Conservation (phyloP, 257 asterid genomes). For the Mitragyna speciosa region DNA sequence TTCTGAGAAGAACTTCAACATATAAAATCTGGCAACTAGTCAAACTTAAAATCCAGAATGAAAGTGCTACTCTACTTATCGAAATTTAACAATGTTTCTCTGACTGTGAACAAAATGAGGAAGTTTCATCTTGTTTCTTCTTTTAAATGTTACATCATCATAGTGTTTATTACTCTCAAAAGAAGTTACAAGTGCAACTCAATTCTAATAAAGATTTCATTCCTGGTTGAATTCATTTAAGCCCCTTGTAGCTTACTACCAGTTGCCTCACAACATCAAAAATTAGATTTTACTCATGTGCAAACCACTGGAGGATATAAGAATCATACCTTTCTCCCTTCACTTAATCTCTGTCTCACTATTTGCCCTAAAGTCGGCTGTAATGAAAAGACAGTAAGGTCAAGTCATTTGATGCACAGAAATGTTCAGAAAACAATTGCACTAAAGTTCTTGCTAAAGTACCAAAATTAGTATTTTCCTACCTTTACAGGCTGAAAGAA, state of each 20-base stretch:
- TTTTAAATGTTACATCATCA: not conserved
- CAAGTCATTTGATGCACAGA: not conserved
- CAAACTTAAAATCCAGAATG: not conserved
- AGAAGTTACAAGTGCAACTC: not conserved
- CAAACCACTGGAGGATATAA: not conserved
- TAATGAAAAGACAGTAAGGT: conserved; percentile 1
- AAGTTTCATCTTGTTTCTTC: not conserved
- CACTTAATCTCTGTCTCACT: conserved; percentile 77
- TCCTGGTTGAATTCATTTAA: not conserved
- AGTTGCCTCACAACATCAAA: not conserved
- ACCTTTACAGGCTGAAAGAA: conserved; percentile 84
- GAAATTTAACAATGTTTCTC: not conserved
- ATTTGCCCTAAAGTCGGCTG: conserved; percentile 88
- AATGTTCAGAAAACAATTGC: not conserved
- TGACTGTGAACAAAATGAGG: not conserved
- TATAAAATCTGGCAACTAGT: not conserved
- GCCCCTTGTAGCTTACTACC: not conserved
- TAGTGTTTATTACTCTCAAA: not conserved
- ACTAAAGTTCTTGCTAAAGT: not conserved
- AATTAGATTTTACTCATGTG: not conserved
- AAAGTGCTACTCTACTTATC: not conserved
- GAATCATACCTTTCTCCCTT: conserved; percentile 83
- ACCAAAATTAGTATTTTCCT: not conserved
- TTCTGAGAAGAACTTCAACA: not conserved
- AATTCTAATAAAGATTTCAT: not conserved